Conservation (phyloP, 2,329 filamentous ascomycete genomes). For the Apiospora phragmitis region DNA sequence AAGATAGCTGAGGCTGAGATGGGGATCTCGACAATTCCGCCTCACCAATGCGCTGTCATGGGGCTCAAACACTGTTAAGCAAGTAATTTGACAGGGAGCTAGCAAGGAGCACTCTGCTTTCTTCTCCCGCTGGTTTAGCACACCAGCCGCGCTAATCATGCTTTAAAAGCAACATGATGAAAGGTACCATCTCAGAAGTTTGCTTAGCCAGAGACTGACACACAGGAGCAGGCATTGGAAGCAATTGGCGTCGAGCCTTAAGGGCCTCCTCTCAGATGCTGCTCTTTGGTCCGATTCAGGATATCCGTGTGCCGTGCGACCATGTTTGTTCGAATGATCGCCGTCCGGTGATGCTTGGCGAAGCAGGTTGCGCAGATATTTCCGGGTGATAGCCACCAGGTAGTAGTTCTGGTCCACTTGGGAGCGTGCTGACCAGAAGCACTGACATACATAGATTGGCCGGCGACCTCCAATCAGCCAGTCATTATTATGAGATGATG, state of each 20-base stretch:
- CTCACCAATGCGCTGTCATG: conserved; percentile 1
- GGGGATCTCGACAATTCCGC: conserved; percentile 1
- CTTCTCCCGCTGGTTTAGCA: conserved; percentile 1
- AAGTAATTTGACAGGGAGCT: conserved; percentile 3
- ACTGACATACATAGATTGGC: neutral
- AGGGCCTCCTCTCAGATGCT: neutral
- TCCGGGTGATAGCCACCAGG: conserved; percentile 1
- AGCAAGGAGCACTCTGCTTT: neutral
- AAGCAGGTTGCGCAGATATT: conserved; percentile 5
- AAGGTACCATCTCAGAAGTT: neutral
- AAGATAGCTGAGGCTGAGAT: conserved; percentile 6
- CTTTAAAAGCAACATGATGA: neutral
- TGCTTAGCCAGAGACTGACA: neutral
- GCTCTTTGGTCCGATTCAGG: neutral
- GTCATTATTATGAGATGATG: neutral
- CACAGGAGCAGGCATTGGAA: neutral
- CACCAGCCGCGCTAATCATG: neutral
- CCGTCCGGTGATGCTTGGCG: conserved; percentile 1
- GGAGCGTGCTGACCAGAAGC: neutral
- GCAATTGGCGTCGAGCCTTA: neutral
- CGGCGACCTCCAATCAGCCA: neutral
- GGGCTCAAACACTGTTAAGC: conserved; percentile 4
- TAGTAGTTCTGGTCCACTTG: neutral
- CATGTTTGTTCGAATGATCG: conserved; percentile 5
- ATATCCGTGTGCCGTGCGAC: neutral